phyloP scores from a whole-genome alignment of 139 green algal genomes.

The Asterochloris erici region DNA sequence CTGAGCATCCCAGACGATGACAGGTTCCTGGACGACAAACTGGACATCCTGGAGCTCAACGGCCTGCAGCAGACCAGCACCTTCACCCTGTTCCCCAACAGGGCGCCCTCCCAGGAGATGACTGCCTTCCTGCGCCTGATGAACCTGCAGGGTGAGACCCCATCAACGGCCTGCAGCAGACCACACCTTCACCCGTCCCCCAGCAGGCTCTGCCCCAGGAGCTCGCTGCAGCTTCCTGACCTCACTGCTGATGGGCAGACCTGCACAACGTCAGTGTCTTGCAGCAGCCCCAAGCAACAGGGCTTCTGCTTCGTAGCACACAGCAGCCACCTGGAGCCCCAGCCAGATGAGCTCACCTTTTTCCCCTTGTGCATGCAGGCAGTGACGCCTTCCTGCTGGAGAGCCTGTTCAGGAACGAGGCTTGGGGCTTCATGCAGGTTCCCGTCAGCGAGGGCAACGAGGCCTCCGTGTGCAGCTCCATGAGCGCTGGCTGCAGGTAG shows the following conservation, averaged over 20 bases:
- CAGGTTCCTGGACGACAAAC: constrained; percentile 82
- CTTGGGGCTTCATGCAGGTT: constrained; percentile 66
- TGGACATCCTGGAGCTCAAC: constrained; percentile 81
- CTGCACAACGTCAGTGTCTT: too few relatives aligned
- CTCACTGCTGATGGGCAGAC: neutral
- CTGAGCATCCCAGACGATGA: constrained; percentile 70
- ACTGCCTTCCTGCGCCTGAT: constrained; percentile 81
- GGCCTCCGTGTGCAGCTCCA: constrained; percentile 69
- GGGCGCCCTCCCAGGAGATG: constrained; percentile 49
- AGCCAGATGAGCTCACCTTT: too few relatives aligned
- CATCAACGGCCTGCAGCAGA: neutral
- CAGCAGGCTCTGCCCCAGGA: neutral
- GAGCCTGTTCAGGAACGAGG: constrained; percentile 77
- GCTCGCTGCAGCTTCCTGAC: neutral
- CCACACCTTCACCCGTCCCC: neutral
- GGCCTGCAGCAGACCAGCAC: constrained; percentile 40
- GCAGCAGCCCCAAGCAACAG: too few relatives aligned
- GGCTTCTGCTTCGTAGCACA: too few relatives aligned
- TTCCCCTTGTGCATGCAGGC: constrained; percentile 34
- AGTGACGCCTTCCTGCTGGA: constrained; percentile 89
- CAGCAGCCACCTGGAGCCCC: too few relatives aligned
- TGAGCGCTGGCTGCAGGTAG: constrained; percentile 58
- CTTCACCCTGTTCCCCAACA: constrained; percentile 47
- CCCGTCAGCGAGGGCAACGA: constrained; percentile 86
- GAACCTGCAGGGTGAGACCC: constrained; percentile 44